Conservation (phyloP, 2,329 filamentous ascomycete genomes). For the Calonectria hawksworthii region DNA sequence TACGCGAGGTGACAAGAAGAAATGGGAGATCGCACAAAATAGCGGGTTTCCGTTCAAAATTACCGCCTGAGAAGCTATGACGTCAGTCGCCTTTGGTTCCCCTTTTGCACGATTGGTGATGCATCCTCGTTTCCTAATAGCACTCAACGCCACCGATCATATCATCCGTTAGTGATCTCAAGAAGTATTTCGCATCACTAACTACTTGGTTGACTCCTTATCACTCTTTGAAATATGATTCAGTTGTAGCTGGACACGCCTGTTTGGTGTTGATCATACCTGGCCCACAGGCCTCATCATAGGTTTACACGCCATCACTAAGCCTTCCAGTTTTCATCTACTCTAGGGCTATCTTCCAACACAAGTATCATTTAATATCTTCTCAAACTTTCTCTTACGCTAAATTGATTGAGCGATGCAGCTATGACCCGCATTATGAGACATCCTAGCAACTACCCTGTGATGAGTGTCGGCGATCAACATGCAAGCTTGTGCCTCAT, state of each 20-base stretch:
- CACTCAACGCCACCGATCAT: neutral
- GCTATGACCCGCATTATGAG: neutral
- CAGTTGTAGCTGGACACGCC: fast-evolving
- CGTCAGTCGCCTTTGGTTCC: neutral
- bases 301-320: neutral
- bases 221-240: neutral
- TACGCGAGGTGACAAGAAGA: neutral
- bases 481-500: neutral
- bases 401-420: neutral
- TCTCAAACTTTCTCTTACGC: neutral
- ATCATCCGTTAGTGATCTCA: too few species aligned
- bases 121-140: neutral
- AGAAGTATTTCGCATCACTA: too few species aligned
- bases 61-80: neutral
- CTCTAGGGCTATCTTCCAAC: neutral
- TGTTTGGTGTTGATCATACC: neutral
- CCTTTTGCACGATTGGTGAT: neutral
- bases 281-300: neutral
- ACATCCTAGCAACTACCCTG: neutral
- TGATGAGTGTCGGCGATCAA: neutral
- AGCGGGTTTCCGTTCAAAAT: neutral
- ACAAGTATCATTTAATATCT: neutral
- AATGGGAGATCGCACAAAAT: too few species aligned
- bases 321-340: neutral
- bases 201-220: too few species aligned